Conservation (phyloP, 2,329 filamentous ascomycete species). For the Penicillium sp. region DNA sequence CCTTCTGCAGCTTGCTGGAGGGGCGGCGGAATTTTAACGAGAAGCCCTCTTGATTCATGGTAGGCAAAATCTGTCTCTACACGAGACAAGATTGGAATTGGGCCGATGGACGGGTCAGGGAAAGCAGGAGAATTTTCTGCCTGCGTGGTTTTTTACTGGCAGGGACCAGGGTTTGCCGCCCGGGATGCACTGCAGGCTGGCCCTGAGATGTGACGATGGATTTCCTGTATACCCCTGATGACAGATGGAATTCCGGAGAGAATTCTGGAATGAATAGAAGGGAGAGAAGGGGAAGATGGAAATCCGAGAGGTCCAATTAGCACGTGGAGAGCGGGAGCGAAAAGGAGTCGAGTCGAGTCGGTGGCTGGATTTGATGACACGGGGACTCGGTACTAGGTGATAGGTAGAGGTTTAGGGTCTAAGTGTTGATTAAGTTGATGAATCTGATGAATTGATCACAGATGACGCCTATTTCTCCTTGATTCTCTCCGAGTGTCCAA, state of each 20-base stretch:
- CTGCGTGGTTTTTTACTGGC: neutral
- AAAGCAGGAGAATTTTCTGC: constrained; percentile 20
- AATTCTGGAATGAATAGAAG: neutral
- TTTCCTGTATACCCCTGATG: neutral
- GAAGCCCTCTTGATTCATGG: constrained; percentile 37
- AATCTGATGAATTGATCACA: neutral
- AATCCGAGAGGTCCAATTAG: constrained; percentile 1
- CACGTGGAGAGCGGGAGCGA: constrained; percentile 15
- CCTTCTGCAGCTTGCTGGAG: constrained; percentile 45
- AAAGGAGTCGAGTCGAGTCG: constrained; percentile 5
- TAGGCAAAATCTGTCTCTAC: constrained; percentile 23
- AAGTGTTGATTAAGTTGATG: too few species aligned
- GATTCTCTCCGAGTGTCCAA: neutral
- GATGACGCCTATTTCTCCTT: neutral
- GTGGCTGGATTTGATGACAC: constrained; percentile 2
- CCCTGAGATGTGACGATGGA: neutral
- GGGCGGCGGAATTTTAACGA: constrained; percentile 39
- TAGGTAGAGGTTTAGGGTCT: neutral
- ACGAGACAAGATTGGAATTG: constrained; percentile 27
- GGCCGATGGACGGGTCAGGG: constrained; percentile 20
- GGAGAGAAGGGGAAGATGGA: neutral
- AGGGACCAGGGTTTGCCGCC: neutral
- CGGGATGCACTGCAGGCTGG: neutral
- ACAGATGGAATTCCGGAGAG: neutral
- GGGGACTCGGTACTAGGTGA: constrained; percentile 1